phyloP scores from a whole-genome alignment of 768 basidiomycete genomes.

The Naganishia friedmannii region DNA sequence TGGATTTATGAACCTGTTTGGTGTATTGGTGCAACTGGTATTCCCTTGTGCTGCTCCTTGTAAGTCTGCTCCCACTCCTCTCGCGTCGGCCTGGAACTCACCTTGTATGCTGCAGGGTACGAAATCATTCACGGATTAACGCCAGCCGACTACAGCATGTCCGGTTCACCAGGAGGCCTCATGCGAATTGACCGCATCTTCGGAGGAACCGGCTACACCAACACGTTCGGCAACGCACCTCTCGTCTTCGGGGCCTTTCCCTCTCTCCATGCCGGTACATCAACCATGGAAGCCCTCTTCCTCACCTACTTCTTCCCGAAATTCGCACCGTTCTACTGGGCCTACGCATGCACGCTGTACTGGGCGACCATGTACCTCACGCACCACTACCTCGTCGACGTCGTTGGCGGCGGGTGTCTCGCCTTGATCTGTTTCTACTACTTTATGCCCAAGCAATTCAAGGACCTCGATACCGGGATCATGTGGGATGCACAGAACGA shows the following conservation, averaged over 20 bases:
- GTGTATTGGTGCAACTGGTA: constrained; percentile 81
- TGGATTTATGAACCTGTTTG: constrained; percentile 86
- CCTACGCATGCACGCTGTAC: constrained; percentile 78
- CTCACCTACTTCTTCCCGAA: constrained; percentile 90
- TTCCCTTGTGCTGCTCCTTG: constrained; percentile 87
- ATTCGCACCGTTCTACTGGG: constrained; percentile 66
- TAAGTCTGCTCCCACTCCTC: constrained; percentile 42
- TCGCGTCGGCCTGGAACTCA: neutral
- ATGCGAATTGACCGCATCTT: constrained; percentile 87
- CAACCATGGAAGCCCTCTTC: constrained; percentile 89
- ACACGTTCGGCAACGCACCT: constrained; percentile 78
- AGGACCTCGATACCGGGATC: constrained; percentile 54
- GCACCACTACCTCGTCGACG: constrained; percentile 97
- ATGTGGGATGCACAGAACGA: constrained; percentile 27
- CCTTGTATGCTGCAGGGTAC: constrained; percentile 63
- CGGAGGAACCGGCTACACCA: constrained; percentile 69
- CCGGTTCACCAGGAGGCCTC: constrained; percentile 88
- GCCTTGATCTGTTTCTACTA: constrained; percentile 82
- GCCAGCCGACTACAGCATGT: constrained; percentile 86
- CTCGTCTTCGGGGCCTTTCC: constrained; percentile 97
- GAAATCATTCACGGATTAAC: constrained; percentile 94
- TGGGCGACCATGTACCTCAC: constrained; percentile 99
- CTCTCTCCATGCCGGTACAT: constrained; percentile 82
- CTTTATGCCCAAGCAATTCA: constrained; percentile 77
- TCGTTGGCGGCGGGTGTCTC: constrained; percentile 87